Conservation (phyloP, 352 stramenopile species). For the Globisporangium carolinianum region DNA sequence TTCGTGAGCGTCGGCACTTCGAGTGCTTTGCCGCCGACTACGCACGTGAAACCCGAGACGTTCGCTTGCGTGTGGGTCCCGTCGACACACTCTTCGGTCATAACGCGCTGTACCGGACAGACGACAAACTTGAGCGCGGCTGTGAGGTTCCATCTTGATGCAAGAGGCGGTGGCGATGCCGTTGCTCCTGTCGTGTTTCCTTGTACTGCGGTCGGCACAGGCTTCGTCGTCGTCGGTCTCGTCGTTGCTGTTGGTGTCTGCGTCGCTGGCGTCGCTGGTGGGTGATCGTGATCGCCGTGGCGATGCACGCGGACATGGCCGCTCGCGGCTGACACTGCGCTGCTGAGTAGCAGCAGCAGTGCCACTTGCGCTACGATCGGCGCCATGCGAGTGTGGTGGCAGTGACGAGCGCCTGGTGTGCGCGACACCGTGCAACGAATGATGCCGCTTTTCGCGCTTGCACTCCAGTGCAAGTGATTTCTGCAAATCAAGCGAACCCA, state of each 20-base stretch:
- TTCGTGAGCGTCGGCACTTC: conserved; percentile 1
- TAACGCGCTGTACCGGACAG: not conserved
- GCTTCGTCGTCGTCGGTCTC: not conserved
- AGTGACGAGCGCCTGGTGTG: not conserved
- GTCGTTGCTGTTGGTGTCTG: not conserved
- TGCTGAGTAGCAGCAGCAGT: not conserved
- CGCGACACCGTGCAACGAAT: not conserved
- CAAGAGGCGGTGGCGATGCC: not conserved
- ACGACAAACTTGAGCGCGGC: not conserved
- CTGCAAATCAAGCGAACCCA: not conserved
- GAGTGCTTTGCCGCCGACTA: conserved; percentile 1
- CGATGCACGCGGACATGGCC: conserved; percentile 1
- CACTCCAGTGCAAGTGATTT: no score
- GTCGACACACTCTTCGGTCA: conserved; percentile 1
- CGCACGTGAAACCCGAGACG: conserved; percentile 2
- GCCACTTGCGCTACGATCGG: not conserved
- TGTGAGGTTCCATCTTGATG: not conserved
- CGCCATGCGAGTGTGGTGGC: not conserved
- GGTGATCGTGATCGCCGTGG: conserved; percentile 1
- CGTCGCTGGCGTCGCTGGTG: not conserved
- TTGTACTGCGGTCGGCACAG: not conserved
- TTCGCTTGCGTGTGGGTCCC: not conserved
- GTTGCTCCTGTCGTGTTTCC: not conserved
- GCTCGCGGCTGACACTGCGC: not conserved
- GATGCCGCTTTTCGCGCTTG: not conserved